Evolutionary conservation across 306 rosid species (phyloP).

Genomic region (Citrullus mucosospermus): DNA sequence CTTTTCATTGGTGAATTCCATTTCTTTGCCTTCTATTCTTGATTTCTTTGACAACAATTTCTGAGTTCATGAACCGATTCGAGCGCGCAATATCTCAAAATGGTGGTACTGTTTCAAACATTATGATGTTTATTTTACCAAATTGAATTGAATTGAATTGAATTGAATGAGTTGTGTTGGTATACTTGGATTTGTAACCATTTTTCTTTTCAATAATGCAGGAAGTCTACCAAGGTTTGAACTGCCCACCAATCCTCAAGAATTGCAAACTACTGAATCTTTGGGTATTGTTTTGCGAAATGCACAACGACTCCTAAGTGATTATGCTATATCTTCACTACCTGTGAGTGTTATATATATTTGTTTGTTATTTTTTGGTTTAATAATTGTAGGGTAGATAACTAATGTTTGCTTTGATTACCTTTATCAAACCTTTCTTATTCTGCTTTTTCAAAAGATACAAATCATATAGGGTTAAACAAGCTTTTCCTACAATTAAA

Average conservation of each 20-base stretch:
- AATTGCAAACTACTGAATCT: conserved; percentile 68
- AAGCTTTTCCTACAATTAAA: no score
- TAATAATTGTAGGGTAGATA: no score
- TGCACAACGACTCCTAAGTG: conserved; percentile 55
- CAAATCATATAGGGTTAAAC: no score
- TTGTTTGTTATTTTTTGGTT: no score
- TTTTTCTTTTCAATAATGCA: conserved; percentile 25
- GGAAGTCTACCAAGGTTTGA: conserved; percentile 35
- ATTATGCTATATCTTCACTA: conserved; percentile 60
- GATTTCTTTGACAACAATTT: conserved; percentile 25
- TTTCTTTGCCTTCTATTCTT: neutral
- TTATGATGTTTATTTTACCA: no score
- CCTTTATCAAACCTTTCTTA: no score
- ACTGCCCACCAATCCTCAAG: conserved; percentile 68
- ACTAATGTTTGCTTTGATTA: no score
- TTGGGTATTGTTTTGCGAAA: conserved; percentile 59
- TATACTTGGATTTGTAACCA: neutral
- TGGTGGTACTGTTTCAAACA: conserved; percentile 27
- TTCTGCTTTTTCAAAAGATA: no score
- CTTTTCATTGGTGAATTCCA: neutral
- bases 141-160: no score
- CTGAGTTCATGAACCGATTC: conserved; percentile 71
- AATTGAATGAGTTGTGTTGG: neutral
- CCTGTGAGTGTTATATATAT: conserved; percentile 9
- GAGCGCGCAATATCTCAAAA: conserved; percentile 60